A percentile compares a stretch with the other conserved stretches of the same genome.
These are phyloP conservation scores for Fagus crenata DNA, from an alignment of 306 rosid genomes.

Conservation along the genomic window DNA sequence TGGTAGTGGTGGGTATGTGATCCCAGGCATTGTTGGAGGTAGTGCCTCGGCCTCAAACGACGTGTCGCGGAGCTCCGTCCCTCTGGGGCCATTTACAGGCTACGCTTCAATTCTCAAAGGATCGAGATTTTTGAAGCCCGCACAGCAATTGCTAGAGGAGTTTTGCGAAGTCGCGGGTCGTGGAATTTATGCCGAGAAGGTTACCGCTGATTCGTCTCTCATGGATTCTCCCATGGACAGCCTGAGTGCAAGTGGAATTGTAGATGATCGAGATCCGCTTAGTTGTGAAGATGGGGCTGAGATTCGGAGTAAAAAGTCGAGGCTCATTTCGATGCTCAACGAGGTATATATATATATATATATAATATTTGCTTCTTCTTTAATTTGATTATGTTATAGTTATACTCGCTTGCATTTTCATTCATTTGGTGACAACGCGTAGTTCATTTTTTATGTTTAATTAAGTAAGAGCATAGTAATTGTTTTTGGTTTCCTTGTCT, in stretches of 20 bases:
- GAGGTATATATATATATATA: conserved; percentile 49
- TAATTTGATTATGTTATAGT: background rate
- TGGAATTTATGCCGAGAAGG: conserved; percentile 35
- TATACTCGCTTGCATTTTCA: conserved; percentile 11
- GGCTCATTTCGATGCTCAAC: conserved; percentile 67
- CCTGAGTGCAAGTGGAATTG: conserved; percentile 22
- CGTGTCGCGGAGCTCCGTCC: conserved; percentile 41
- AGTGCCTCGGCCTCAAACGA: conserved; percentile 32
- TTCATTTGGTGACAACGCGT: background rate
- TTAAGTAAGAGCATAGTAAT: background rate
- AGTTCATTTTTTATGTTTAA: background rate
- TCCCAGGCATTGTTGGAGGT: conserved; percentile 34
- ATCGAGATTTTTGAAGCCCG: conserved; percentile 73
- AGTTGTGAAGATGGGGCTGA: conserved; percentile 37
- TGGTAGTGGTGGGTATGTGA: conserved; percentile 28
- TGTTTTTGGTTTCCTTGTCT: background rate
- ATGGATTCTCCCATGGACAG: conserved; percentile 45
- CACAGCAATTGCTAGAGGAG: conserved; percentile 72
- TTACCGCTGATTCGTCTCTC: conserved; percentile 40
- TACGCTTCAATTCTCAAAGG: conserved; percentile 69
- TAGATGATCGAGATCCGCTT: conserved; percentile 43
- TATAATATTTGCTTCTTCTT: background rate
- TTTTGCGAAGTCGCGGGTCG: conserved; percentile 48
- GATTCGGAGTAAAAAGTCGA: conserved; percentile 50
- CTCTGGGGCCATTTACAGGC: conserved; percentile 69